Evolutionary conservation across 495 filamentous ascomycete genomes (phyloP), one percentile per base, ranked within the genome.

Genomic region (Platismatia glauca): DNA sequence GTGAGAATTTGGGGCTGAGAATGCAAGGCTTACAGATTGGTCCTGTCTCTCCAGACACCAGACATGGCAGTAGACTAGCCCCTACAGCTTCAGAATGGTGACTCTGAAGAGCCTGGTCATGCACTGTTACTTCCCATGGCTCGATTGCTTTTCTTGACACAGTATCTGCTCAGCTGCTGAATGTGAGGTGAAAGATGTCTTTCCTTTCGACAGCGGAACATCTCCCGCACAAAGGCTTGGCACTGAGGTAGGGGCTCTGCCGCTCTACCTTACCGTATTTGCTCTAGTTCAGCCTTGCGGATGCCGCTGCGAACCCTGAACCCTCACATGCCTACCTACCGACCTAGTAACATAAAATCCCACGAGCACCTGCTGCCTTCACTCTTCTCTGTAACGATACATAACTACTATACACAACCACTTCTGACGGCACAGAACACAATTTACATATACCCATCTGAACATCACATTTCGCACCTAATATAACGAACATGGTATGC

Each of bases 21-120:
- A 56, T 33, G 52, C 22, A 22, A 9, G 29, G 27, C 60, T 22
- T 44, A 96, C 93, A 98, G 87, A 73, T 97, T 98, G 57, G 95
- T 98, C 77, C 94, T 85, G 82, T 98, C 94, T 78, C 94, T 90
- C 89, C 90, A 96, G 89, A 95, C 93, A 70, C 79, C 85, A 83
- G 79, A 58, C 57, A 53, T 55, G 15, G 41, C 31, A 53, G 7
- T 53, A 20, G 16, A 33, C 0, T 5, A 31, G 50, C 29, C 8
- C 24, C 29, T 20, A 20, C 29, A 39, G 55, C 34, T 58, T 24
- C 55, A 39, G 16, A 8, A 37, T 39, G 0, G 29, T 31, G 29
- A 27, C 37, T 29, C 57, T 48, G 29, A 52, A 33, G 29, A 48
- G 33, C 24, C 34, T 31, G 20, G 1, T 22, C 50, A 33, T 53